A percentile compares a stretch with the other conserved stretches of the same genome.
Evolutionary conservation across 2,329 filamentous ascomycete species (phyloP).

Genomic region (Cladophialophora chaetospira): DNA sequence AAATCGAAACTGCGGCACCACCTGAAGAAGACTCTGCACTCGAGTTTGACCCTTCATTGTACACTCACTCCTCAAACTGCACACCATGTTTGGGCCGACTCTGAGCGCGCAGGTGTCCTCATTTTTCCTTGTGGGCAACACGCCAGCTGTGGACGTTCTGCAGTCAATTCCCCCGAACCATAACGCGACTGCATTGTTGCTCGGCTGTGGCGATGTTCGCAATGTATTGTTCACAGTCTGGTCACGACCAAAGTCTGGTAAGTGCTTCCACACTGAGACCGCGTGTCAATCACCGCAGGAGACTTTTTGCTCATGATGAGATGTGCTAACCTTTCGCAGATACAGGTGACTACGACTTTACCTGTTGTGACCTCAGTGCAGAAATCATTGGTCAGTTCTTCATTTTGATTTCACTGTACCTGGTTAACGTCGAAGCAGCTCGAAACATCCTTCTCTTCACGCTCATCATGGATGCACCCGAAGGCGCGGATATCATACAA

Average conservation of each 20-base stretch:
- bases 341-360: constrained; percentile 53
- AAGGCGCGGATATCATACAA: constrained; percentile 32
- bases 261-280: background rate
- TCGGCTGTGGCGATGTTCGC: constrained; percentile 60
- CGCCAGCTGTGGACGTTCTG: constrained; percentile 55
- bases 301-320: background rate
- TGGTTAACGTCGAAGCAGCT: constrained; percentile 41
- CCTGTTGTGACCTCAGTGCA: constrained; percentile 57
- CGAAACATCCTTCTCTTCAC: constrained; percentile 59
- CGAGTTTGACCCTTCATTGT: background rate
- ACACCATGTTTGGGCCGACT: background rate
- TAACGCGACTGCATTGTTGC: constrained; percentile 54
- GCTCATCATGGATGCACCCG: constrained; percentile 50
- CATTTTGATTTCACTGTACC: background rate
- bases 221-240: constrained; percentile 60
- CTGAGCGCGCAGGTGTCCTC: background rate
- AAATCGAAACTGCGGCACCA: too few species aligned
- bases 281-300: background rate
- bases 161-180: constrained; percentile 52
- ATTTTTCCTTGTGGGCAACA: constrained; percentile 51
- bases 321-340: background rate
- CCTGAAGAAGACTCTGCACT: too few species aligned
- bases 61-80: background rate
- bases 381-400: constrained; percentile 51
- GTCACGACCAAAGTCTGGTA: constrained; percentile 37